Base-by-base conservation (phyloP, 2,329 filamentous ascomycete species). In the Peltaster fructicola region DNA sequence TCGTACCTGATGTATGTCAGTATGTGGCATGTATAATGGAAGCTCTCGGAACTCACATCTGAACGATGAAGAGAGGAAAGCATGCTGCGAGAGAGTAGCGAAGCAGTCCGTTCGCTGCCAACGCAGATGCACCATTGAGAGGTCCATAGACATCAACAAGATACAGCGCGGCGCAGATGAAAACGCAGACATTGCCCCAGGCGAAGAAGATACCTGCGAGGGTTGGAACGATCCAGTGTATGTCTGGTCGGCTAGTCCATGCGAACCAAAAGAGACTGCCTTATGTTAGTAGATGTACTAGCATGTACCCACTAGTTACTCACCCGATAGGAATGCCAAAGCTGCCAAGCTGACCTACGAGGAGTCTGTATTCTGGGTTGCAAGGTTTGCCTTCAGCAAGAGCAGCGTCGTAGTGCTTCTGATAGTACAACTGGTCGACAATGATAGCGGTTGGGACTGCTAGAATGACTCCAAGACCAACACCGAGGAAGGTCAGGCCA, bases 21-120 rank as follows among this genome's bases (percentile, higher is more conserved):
- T 56, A 35, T 61, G 60, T 4, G 57, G 57, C 15, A 60, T n/a
- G n/a, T n/a, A n/a, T n/a, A n/a, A n/a, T n/a, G n/a, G n/a, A n/a
- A n/a, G n/a, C n/a, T n/a, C n/a, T n/a, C n/a, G n/a, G n/a, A n/a
- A n/a, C n/a, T n/a, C n/a, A n/a, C n/a, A n/a, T n/a, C n/a, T n/a
- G n/a, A n/a, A n/a, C n/a, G n/a, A n/a, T n/a, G 27, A 4, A 56
- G 47, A 0, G 78, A 80, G 30, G 75, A 82, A 56, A 90, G 88
- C 12, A 63, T 60, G 35, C 73, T 81, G 25, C 84, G 65, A 29
- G 76, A 66, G 47, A 88, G 79, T 23, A 73, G 75, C 43, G 91
- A 88, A 22, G 81, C 80, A 9, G 82, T 80, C 49, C 91, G 61
- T 4, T 81, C 80, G 29, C 65, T 72, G 22, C 76, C 77, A 12